These are phyloP conservation scores for Colletotrichum plurivorum DNA, from an alignment of 2,329 filamentous ascomycete genomes.

Conservation along the genomic window DNA sequence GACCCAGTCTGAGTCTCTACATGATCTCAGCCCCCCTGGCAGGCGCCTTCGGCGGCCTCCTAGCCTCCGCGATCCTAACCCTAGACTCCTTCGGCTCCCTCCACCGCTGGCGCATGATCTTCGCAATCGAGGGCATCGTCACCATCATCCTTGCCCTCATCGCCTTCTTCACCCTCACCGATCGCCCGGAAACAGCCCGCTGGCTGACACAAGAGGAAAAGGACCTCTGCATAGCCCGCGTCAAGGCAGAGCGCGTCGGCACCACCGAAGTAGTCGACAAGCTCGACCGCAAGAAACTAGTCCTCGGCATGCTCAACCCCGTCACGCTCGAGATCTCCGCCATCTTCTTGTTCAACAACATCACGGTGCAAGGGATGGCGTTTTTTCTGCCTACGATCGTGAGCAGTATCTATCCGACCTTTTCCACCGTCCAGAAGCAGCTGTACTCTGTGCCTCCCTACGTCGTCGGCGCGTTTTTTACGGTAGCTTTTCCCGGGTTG, in stretches of 20 bases:
- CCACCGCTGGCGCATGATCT: conserved; percentile 77
- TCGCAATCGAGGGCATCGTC: conserved; percentile 78
- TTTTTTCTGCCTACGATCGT: conserved; percentile 81
- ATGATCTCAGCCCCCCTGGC: conserved; percentile 80
- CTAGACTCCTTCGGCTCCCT: conserved; percentile 71
- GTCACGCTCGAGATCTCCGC: conserved; percentile 69
- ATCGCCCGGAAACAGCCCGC: conserved; percentile 75
- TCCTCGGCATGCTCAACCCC: conserved; percentile 75
- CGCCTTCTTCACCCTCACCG: conserved; percentile 75
- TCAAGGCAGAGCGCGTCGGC: conserved; percentile 77
- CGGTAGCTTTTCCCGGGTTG: conserved; percentile 71
- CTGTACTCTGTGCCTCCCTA: conserved; percentile 81
- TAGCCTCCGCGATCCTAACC: conserved; percentile 75
- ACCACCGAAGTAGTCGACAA: conserved; percentile 73
- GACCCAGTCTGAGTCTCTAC: conserved; percentile 68
- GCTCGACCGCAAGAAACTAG: conserved; percentile 70
- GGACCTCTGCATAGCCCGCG: conserved; percentile 74
- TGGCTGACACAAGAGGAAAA: conserved; percentile 79
- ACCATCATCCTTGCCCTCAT: conserved; percentile 61
- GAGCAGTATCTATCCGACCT: conserved; percentile 73
- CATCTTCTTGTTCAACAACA: conserved; percentile 76
- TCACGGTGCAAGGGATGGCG: conserved; percentile 79
- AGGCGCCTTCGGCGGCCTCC: conserved; percentile 78
- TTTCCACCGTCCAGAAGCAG: conserved; percentile 73
- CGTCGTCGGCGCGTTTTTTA: conserved; percentile 77